phyloP scores from a whole-genome alignment of 2,329 filamentous ascomycete genomes.

The Cylindrodendrum hubeiense region DNA sequence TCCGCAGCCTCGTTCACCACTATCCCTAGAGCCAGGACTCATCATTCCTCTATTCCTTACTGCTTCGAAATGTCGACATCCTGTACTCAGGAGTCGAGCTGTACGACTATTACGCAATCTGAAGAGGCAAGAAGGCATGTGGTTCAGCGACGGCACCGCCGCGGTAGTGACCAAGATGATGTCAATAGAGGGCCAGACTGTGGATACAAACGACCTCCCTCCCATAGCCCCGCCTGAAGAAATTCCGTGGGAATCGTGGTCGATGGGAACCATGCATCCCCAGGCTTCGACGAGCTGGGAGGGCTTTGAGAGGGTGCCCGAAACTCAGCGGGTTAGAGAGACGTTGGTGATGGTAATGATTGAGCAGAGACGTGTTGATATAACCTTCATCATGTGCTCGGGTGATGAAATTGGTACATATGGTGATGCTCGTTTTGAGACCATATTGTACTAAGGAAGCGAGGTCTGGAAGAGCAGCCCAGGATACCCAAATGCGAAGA shows the following conservation, averaged over 20 bases:
- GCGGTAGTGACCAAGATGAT: constrained; percentile 38
- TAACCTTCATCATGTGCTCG: constrained; percentile 39
- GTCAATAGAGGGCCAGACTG: constrained; percentile 37
- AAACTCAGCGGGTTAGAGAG: constrained; percentile 35
- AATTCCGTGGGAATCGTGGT: constrained; percentile 41
- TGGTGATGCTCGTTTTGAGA: constrained; percentile 29
- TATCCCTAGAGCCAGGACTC: constrained; percentile 50
- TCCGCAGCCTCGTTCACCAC: constrained; percentile 30
- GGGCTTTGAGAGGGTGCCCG: constrained; percentile 35
- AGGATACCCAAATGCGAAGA: constrained; percentile 9
- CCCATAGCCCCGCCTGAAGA: constrained; percentile 3
- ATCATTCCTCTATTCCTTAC: constrained; percentile 47
- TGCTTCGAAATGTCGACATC: constrained; percentile 47
- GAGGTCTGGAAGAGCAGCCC: neutral
- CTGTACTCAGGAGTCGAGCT: constrained; percentile 42
- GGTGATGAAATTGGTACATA: constrained; percentile 28
- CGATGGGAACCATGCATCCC: constrained; percentile 23
- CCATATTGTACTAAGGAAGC: constrained; percentile 27
- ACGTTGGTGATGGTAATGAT: constrained; percentile 40
- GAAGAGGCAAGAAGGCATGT: constrained; percentile 50
- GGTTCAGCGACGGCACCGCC: constrained; percentile 47
- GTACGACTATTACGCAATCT: constrained; percentile 39
- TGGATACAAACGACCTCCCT: constrained; percentile 30
- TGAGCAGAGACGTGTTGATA: constrained; percentile 33
- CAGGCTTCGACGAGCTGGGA: constrained; percentile 35